A percentile compares a stretch with the other conserved stretches of the same genome.
These are phyloP conservation scores for Circinella minor DNA, from an alignment of 371 early-diverging fungal genomes.

Conservation along the genomic window DNA sequence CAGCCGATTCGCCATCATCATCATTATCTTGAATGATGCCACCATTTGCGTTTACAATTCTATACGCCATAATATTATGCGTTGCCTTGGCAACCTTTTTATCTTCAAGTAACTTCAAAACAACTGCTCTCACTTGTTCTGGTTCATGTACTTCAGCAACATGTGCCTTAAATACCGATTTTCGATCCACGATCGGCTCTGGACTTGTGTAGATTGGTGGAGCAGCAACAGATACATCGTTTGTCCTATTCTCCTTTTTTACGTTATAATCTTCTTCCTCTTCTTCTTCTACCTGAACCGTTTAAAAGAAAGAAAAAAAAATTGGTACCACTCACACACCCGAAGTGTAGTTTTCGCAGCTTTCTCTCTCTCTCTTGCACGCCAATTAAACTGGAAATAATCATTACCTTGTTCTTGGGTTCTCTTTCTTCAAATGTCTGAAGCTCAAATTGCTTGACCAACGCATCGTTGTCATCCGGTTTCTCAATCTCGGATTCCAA, in stretches of 20 bases:
- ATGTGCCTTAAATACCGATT: conserved; percentile 87
- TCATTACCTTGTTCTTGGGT: neutral
- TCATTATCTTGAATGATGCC: conserved; percentile 74
- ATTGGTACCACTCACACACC: too few species aligned
- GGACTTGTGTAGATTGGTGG: conserved; percentile 52
- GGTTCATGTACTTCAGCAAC: conserved; percentile 66
- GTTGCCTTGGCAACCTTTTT: conserved; percentile 84
- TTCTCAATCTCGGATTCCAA: conserved; percentile 49
- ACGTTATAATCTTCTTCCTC: conserved; percentile 9
- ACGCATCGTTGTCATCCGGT: conserved; percentile 5
- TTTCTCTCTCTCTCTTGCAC: too few species aligned
- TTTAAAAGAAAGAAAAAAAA: conserved; percentile 5
- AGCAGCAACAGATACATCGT: neutral
- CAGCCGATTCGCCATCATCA: conserved; percentile 86
- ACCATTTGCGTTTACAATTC: conserved; percentile 66
- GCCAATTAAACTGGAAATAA: neutral
- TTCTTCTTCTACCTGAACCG: conserved; percentile 6
- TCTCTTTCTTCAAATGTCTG: conserved; percentile 8
- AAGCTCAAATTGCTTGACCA: neutral
- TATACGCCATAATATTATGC: conserved; percentile 91
- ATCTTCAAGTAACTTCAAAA: conserved; percentile 66
- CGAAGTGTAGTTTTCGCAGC: too few species aligned
- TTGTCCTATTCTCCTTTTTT: neutral
- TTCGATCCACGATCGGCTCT: conserved; percentile 77
- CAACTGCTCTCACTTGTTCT: conserved; percentile 65